Evolutionary conservation across 106 monocot genomes (phyloP).

Genomic region (Acorus calamus): DNA sequence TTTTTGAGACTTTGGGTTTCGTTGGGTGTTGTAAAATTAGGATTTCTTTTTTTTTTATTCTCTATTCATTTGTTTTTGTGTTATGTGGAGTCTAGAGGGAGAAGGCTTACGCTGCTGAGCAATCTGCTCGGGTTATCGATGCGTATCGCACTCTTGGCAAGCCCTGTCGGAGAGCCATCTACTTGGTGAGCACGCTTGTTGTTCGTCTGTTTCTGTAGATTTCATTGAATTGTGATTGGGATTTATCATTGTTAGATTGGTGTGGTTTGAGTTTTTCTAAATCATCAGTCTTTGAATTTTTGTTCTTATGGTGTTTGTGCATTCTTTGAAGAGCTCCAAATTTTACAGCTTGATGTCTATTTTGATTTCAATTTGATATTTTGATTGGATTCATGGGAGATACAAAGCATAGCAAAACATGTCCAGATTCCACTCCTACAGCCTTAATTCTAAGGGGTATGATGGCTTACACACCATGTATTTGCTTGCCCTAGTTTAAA

Average conservation of each 20-base stretch:
- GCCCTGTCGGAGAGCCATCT: constrained; percentile 71
- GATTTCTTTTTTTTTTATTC: not conserved
- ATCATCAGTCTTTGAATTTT: not conserved
- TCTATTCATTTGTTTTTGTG: not conserved
- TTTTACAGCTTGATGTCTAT: no score
- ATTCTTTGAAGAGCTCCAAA: not conserved
- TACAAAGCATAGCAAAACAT: no score
- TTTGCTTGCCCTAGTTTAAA: no score
- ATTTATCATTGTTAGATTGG: no score
- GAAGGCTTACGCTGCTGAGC: constrained; percentile 66
- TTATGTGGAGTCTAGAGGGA: constrained; percentile 42
- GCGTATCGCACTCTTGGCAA: constrained; percentile 63
- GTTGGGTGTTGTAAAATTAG: not conserved
- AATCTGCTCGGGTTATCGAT: constrained; percentile 84
- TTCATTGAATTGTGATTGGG: not conserved
- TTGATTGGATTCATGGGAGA: no score
- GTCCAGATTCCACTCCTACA: no score
- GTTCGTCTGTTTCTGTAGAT: not conserved
- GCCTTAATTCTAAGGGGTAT: no score
- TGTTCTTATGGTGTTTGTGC: not conserved
- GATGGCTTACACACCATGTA: no score
- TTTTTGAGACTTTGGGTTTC: not conserved
- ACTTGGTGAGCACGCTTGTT: constrained; percentile 41
- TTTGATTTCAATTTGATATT: no score
- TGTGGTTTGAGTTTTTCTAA: no score